These are phyloP conservation scores for Postia placenta DNA, from an alignment of 768 basidiomycete genomes.

Conservation along the genomic window DNA sequence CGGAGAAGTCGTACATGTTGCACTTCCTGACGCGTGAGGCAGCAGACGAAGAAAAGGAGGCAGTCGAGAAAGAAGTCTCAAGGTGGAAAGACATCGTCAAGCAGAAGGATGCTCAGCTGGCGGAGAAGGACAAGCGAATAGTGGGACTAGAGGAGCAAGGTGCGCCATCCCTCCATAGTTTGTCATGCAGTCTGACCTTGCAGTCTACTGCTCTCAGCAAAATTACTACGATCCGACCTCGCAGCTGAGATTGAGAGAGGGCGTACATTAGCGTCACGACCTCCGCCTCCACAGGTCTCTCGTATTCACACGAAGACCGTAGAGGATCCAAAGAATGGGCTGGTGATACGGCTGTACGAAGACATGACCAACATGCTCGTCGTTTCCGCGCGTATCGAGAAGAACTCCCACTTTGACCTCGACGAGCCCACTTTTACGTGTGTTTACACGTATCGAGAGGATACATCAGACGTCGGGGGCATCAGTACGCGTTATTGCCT, in stretches of 20 bases:
- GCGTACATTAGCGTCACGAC: constrained; percentile 33
- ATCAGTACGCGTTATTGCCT: constrained; percentile 5
- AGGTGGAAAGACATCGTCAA: constrained; percentile 38
- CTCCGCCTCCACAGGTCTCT: constrained; percentile 32
- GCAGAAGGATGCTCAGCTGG: constrained; percentile 35
- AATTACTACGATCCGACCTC: constrained; percentile 47
- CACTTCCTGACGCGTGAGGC: constrained; percentile 71
- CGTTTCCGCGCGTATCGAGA: constrained; percentile 48
- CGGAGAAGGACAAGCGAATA: constrained; percentile 41
- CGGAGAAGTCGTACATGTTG: constrained; percentile 44
- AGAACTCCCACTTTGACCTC: constrained; percentile 32
- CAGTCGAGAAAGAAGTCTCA: constrained; percentile 40
- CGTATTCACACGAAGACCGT: constrained; percentile 29
- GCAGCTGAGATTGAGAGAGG: constrained; percentile 56
- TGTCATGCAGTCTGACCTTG: not conserved
- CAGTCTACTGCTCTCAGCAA: constrained; percentile 30
- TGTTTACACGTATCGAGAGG: constrained; percentile 44
- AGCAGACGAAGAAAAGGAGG: constrained; percentile 61
- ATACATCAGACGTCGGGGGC: not conserved
- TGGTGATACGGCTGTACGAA: constrained; percentile 74
- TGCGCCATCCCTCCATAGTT: constrained; percentile 2
- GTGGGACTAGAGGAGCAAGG: constrained; percentile 41
- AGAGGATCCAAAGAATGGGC: constrained; percentile 52
- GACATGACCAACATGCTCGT: constrained; percentile 80
- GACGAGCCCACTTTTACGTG: constrained; percentile 65